Evolutionary conservation across 1,284 basidiomycete genomes (phyloP).

Genomic region (Puccinia triticina): DNA sequence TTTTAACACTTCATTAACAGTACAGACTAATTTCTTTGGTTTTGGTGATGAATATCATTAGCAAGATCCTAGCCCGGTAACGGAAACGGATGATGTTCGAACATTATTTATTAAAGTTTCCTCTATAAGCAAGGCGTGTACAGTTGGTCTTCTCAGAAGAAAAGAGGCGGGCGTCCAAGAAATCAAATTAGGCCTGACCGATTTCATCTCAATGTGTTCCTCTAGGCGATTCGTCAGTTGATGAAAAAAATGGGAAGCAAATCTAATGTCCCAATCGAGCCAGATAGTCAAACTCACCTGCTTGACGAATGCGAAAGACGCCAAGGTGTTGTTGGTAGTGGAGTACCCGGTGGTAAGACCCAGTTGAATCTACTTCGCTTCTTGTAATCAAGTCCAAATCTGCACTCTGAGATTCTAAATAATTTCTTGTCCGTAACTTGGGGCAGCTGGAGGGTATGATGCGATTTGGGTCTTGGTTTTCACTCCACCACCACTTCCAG

Average conservation of each 20-base stretch:
- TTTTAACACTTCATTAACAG: not conserved
- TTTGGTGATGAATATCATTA: not conserved
- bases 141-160: not conserved
- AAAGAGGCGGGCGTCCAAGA: not conserved
- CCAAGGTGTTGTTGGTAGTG: slow-evolving; percentile 86
- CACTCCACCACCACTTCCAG: slow-evolving; percentile 63
- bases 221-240: slow-evolving; percentile 68
- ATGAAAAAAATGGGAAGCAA: slow-evolving; percentile 86
- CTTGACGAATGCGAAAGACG: slow-evolving; percentile 76
- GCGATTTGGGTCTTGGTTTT: slow-evolving; percentile 89
- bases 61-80: not conserved
- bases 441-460: slow-evolving; percentile 82
- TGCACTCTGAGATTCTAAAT: not conserved
- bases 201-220: not conserved
- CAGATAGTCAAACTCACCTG: slow-evolving; percentile 81
- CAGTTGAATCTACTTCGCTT: not conserved
- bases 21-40: not conserved
- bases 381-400: not conserved
- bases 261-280: slow-evolving; percentile 86
- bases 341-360: slow-evolving; percentile 78
- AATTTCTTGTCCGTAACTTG: not conserved
- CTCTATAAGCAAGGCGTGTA: slow-evolving; percentile 24
- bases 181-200: not conserved
- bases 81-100: slow-evolving; percentile 11
- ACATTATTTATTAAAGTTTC: slow-evolving; percentile 25